Conservation (phyloP, 2,329 filamentous ascomycete genomes). For the Podosphaera fusca region DNA sequence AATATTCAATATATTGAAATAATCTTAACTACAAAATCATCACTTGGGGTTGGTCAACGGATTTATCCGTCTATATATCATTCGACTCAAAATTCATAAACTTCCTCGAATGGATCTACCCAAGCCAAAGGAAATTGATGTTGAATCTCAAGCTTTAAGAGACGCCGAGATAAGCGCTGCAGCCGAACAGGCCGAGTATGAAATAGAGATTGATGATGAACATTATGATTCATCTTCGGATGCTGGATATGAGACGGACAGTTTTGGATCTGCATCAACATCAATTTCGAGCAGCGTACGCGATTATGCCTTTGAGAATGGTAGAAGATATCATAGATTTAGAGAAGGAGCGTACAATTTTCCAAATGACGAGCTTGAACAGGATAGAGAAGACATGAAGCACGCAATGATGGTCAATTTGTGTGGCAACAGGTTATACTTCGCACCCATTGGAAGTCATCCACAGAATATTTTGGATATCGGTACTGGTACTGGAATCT, state of each 20-base stretch:
- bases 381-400: slow-evolving; percentile 32
- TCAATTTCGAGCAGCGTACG: slow-evolving; percentile 18
- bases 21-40: too few relatives aligned
- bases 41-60: too few relatives aligned
- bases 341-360: slow-evolving; percentile 31
- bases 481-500: slow-evolving; percentile 34
- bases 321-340: slow-evolving; percentile 33
- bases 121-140: too few relatives aligned
- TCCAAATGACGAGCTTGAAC: slow-evolving; percentile 36
- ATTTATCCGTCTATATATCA: too few relatives aligned
- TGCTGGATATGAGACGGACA: slow-evolving; percentile 14
- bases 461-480: slow-evolving; percentile 31
- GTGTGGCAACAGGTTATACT: slow-evolving; percentile 19
- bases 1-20: too few relatives aligned
- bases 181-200: slow-evolving; percentile 10
- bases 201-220: slow-evolving; percentile 11
- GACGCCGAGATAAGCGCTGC: slow-evolving; percentile 8
- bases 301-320: slow-evolving; percentile 32
- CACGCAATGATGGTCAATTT: slow-evolving; percentile 14
- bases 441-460: slow-evolving; percentile 25
- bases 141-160: background rate
- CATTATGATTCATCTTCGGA: slow-evolving; percentile 7
- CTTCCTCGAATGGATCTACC: too few relatives aligned
- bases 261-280: slow-evolving; percentile 7
- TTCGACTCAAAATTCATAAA: too few relatives aligned